Conservation (phyloP, 2,329 filamentous ascomycete species). For the Furcasterigmium sp. region DNA sequence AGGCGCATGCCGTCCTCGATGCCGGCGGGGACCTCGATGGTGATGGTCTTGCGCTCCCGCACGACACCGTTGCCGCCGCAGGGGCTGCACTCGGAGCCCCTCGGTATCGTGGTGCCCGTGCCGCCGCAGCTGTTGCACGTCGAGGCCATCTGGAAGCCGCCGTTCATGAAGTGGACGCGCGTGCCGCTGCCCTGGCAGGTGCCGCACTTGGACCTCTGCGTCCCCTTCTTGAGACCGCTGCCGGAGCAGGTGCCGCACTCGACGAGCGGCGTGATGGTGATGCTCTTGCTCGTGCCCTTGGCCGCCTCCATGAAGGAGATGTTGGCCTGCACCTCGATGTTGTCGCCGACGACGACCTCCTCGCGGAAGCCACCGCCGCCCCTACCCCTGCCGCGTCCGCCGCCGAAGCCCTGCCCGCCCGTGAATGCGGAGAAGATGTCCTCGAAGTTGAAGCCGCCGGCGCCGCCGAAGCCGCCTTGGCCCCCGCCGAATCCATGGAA, state of each 20-base stretch:
- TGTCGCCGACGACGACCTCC: constrained; percentile 85
- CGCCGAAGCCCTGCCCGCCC: constrained; percentile 45
- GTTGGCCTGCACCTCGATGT: constrained; percentile 89
- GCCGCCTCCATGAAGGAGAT: constrained; percentile 96
- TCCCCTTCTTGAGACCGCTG: constrained; percentile 77
- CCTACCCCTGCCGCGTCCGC: constrained; percentile 47
- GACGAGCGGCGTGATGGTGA: constrained; percentile 75
- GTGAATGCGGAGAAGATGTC: constrained; percentile 89
- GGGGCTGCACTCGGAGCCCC: constrained; percentile 71
- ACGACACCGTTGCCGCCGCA: constrained; percentile 82
- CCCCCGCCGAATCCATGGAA: constrained; percentile 67
- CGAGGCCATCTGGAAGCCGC: constrained; percentile 92
- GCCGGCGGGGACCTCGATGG: constrained; percentile 87
- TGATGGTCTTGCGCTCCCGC: constrained; percentile 76
- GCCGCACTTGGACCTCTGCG: constrained; percentile 67
- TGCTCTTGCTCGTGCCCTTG: constrained; percentile 84
- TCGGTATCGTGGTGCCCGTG: constrained; percentile 68
- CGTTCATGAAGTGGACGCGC: constrained; percentile 81
- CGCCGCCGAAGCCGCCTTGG: constrained; percentile 64
- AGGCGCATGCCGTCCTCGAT: constrained; percentile 96
- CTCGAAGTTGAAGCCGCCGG: constrained; percentile 84
- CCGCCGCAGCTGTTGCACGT: constrained; percentile 81
- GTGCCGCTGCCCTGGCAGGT: constrained; percentile 82
- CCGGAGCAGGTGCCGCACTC: constrained; percentile 80
- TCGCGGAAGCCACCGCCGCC: constrained; percentile 57